phyloP scores from a whole-genome alignment of 2,329 filamentous ascomycete species.

The Alternaria conjuncta region DNA sequence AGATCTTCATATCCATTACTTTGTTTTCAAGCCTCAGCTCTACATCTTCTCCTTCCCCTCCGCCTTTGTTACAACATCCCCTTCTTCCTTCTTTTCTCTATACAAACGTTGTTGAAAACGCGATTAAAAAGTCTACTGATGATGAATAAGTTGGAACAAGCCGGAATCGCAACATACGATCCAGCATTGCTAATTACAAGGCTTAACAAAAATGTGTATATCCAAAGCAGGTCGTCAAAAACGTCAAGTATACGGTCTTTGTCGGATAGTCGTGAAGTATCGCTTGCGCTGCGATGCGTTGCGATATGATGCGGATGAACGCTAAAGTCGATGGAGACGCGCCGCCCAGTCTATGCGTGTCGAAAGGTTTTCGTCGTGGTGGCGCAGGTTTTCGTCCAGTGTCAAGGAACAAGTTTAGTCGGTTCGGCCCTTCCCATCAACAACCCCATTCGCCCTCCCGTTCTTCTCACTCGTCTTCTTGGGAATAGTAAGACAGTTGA shows the following conservation, averaged over 20 bases:
- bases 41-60: neutral
- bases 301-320: neutral
- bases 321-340: slow-evolving; percentile 1
- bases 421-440: slow-evolving; percentile 43
- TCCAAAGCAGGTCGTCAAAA: neutral
- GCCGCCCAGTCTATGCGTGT: neutral
- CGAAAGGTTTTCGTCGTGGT: neutral
- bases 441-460: slow-evolving; percentile 32
- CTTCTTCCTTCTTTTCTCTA: neutral
- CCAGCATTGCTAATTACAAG: neutral
- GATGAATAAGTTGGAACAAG: neutral
- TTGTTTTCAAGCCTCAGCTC: neutral
- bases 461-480: slow-evolving; percentile 35
- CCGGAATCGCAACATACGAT: neutral
- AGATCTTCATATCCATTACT: no score
- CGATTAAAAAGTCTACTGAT: slow-evolving; percentile 1
- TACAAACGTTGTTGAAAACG: neutral
- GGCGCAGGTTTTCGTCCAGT: neutral
- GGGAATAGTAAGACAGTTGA: slow-evolving; percentile 89
- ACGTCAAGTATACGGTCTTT: neutral
- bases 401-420: slow-evolving; percentile 25
- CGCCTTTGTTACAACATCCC: neutral
- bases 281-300: neutral
- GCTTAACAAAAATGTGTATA: neutral
- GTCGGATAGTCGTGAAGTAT: neutral